A percentile compares a stretch with the other conserved stretches of the same genome.
phyloP scores from a whole-genome alignment of 257 asterid genomes.

The Ilex aquifolium region DNA sequence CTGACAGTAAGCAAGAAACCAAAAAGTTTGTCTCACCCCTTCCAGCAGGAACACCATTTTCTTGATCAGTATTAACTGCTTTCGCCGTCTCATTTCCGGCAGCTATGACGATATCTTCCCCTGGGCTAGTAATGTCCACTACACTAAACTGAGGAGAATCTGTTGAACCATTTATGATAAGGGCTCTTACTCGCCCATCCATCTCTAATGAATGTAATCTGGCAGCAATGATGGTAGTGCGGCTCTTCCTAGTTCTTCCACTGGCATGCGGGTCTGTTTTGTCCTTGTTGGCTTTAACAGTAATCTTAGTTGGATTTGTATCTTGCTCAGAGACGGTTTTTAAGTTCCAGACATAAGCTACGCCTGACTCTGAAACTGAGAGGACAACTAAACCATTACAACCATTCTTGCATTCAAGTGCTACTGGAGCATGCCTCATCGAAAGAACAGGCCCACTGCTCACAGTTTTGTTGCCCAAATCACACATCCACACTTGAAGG shows the following conservation, averaged over 20 bases:
- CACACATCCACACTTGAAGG: too few species aligned
- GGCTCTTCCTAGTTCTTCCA: slow-evolving; percentile 14
- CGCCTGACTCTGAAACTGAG: slow-evolving; percentile 28
- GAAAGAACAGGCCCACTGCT: too few species aligned
- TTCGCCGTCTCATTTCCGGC: slow-evolving; percentile 10
- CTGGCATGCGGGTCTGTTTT: slow-evolving; percentile 8
- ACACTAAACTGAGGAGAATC: slow-evolving; percentile 20
- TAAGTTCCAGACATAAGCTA: slow-evolving; percentile 27
- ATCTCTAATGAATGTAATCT: slow-evolving; percentile 12
- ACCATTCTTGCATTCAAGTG: too few species aligned
- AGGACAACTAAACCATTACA: slow-evolving; percentile 11
- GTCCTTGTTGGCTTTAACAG: slow-evolving; percentile 7
- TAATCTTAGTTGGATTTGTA: slow-evolving; percentile 25
- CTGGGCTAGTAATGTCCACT: slow-evolving; percentile 19
- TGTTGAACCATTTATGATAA: slow-evolving; percentile 25
- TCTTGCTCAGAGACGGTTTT: slow-evolving; percentile 14
- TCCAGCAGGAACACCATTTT: slow-evolving; percentile 13
- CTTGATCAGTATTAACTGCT: slow-evolving; percentile 9
- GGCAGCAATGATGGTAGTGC: slow-evolving; percentile 19
- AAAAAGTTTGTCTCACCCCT: slow-evolving; percentile 3
- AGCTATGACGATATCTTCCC: slow-evolving; percentile 19
- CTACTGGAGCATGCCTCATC: too few species aligned
- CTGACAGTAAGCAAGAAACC: too few species aligned
- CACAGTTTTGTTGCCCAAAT: too few species aligned
- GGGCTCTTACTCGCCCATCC: slow-evolving; percentile 12